Base-by-base conservation (phyloP, 306 rosid genomes). In the Castanea sativa region DNA sequence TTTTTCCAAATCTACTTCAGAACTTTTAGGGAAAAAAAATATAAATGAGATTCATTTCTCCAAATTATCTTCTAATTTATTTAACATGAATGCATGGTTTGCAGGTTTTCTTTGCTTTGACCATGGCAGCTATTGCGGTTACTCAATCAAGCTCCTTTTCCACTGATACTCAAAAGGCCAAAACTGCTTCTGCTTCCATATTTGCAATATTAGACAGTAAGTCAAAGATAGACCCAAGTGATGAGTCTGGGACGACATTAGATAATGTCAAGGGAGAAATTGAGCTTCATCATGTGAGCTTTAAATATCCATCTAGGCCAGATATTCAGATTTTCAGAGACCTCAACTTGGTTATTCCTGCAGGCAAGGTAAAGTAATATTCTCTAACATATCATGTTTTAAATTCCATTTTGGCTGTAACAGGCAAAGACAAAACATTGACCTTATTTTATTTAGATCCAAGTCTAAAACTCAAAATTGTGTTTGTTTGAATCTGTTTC, bases 41-140 rank as follows among this genome's bases (percentile, higher is more conserved):
- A 23, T n/a, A 67, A 55, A 76, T 5, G 27, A 60, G 25, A 30
- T 19, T 21, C 32, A 79, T 53, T 56, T 15, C 69, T 25, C 41
- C 20, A 63, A 63, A 63, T 63, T 63, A 2, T 15, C 41, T 16
- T 18, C 11, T 33, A 3, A 32, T 3, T 25, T 20, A 32, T 8
- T 30, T 6, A 12, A 67, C 51, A 33, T 15, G 51, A 4, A 12
- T 3, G 64, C 63, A 13, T 80, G 64, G 51, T 73, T 82, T 85
- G 86, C 82, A 94, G 98, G 98, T 94, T 53, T 89, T 88, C 90
- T 86, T 90, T 80, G 97, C 97, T 6, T 86, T 94, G 80, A 92
- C 94, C 5, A 88, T 92, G 97, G 92, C 98, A 19, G 92, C 97
- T 23, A 21, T 85, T 11, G 94, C 89, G 23, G 82, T 92, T 55